Evolutionary conservation across 2,329 filamentous ascomycete species (phyloP).

Genomic region (Leptographium procerum): DNA sequence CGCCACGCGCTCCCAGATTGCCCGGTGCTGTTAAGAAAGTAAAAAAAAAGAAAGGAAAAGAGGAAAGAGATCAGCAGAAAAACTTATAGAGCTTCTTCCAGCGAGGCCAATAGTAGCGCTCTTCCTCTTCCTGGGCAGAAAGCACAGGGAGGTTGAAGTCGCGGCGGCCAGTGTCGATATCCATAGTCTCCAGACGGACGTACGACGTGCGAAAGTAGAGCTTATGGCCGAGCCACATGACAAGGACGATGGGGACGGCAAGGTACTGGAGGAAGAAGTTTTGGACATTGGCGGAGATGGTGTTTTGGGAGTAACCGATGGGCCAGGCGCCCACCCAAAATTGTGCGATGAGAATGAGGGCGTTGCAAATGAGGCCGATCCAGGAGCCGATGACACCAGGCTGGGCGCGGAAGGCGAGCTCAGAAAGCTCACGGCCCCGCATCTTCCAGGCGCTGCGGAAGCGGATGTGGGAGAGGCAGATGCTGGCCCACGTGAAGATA

Average conservation of each 20-base stretch:
- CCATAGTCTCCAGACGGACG: slow-evolving; percentile 63
- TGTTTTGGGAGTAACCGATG: slow-evolving; percentile 41
- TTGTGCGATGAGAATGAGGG: slow-evolving; percentile 66
- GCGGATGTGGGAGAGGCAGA: slow-evolving; percentile 84
- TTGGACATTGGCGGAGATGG: slow-evolving; percentile 34
- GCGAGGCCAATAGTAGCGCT: slow-evolving; percentile 57
- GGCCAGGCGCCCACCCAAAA: slow-evolving; percentile 83
- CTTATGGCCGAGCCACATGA: slow-evolving; percentile 67
- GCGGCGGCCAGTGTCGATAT: slow-evolving; percentile 72
- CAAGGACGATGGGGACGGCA: slow-evolving; percentile 54
- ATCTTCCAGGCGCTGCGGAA: slow-evolving; percentile 72
- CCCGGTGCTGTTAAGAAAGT: not conserved
- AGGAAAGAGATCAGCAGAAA: slow-evolving; percentile 41
- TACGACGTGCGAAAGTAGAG: slow-evolving; percentile 58
- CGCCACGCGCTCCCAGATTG: not conserved
- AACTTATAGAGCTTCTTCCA: slow-evolving; percentile 71
- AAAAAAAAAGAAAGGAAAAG: not conserved
- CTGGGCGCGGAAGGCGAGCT: slow-evolving; percentile 73
- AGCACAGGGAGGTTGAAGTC: slow-evolving; percentile 74
- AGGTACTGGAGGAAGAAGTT: slow-evolving; percentile 67
- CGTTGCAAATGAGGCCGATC: slow-evolving; percentile 65
- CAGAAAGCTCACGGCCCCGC: slow-evolving; percentile 57
- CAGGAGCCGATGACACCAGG: slow-evolving; percentile 71
- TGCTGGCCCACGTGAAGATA: slow-evolving; percentile 72
- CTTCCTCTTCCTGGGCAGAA: slow-evolving; percentile 67